Percentiles rank a stretch among this genome's conserved stretches.
Evolutionary conservation across 140 eudicot species (phyloP).

Genomic region (Oenanthe javanica): DNA sequence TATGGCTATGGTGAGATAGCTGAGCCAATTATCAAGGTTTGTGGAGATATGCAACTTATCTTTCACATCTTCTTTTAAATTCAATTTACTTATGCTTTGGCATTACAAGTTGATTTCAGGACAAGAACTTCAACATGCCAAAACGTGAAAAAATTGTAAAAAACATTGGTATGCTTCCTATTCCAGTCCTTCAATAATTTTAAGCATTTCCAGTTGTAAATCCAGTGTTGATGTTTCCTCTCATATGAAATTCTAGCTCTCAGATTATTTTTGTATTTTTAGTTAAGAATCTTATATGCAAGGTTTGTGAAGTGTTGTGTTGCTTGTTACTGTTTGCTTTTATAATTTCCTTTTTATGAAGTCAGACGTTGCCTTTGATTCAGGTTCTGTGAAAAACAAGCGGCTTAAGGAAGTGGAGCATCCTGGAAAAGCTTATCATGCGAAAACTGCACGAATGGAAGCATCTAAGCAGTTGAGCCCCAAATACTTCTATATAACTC

Average conservation of each 20-base stretch:
- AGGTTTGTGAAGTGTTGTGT: not conserved
- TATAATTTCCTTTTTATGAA: not conserved
- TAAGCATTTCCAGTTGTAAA: not conserved
- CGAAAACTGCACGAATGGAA: slow-evolving; percentile 62
- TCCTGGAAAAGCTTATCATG: slow-evolving; percentile 10
- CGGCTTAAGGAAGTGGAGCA: slow-evolving; percentile 73
- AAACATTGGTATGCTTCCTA: slow-evolving; percentile 57
- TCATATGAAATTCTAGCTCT: not conserved
- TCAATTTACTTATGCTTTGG: not conserved
- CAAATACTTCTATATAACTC: not conserved
- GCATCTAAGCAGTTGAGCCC: slow-evolving; percentile 68
- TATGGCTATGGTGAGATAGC: slow-evolving; percentile 71
- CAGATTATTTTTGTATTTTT: not conserved
- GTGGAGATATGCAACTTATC: not conserved
- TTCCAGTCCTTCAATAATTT: not conserved
- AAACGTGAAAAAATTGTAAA: slow-evolving; percentile 81
- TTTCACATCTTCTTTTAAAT: not conserved
- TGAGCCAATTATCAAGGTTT: slow-evolving; percentile 38
- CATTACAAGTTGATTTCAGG: slow-evolving; percentile 32
- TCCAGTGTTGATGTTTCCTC: slow-evolving; percentile 3
- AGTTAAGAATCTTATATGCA: not conserved
- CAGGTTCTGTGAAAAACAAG: slow-evolving; percentile 76
- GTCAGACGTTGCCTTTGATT: slow-evolving; percentile 1
- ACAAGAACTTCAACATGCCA: slow-evolving; percentile 54
- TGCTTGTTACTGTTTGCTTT: not conserved